A percentile compares a stretch with the other conserved stretches of the same genome.
These are phyloP conservation scores for Rhododendron molle DNA, from an alignment of 148 eudicot genomes.

Conservation along the genomic window DNA sequence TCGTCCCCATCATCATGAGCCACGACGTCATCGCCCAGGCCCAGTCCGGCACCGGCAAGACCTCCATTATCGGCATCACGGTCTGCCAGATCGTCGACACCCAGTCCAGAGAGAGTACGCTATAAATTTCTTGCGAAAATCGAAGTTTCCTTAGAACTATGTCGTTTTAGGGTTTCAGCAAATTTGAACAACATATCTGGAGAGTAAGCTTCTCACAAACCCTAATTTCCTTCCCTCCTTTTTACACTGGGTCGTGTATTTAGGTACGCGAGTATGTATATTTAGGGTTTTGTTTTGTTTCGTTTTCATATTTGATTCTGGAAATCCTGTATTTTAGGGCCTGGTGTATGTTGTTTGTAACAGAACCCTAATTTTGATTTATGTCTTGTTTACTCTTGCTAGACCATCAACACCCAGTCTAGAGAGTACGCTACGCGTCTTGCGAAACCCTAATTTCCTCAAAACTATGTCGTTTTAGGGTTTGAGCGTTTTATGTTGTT, in stretches of 20 bases:
- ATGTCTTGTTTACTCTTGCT: background rate
- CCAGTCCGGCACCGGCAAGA: slow-evolving; percentile 94
- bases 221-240: too few relatives aligned
- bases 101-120: slow-evolving; percentile 44
- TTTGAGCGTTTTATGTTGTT: background rate
- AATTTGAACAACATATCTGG: too few relatives aligned
- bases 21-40: slow-evolving; percentile 97
- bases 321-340: background rate
- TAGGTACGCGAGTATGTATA: background rate
- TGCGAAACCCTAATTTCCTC: background rate
- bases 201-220: too few relatives aligned
- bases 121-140: slow-evolving; percentile 19
- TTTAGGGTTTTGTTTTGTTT: background rate
- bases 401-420: background rate
- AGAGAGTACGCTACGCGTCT: background rate
- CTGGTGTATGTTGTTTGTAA: background rate
- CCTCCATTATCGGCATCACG: slow-evolving; percentile 85
- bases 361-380: background rate
- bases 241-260: background rate
- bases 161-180: background rate
- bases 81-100: slow-evolving; percentile 87
- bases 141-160: background rate
- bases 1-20: slow-evolving; percentile 69
- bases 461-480: background rate
- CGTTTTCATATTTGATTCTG: background rate